phyloP scores from a whole-genome alignment of 2,329 filamentous ascomycete genomes.

The Nemania serpens region DNA sequence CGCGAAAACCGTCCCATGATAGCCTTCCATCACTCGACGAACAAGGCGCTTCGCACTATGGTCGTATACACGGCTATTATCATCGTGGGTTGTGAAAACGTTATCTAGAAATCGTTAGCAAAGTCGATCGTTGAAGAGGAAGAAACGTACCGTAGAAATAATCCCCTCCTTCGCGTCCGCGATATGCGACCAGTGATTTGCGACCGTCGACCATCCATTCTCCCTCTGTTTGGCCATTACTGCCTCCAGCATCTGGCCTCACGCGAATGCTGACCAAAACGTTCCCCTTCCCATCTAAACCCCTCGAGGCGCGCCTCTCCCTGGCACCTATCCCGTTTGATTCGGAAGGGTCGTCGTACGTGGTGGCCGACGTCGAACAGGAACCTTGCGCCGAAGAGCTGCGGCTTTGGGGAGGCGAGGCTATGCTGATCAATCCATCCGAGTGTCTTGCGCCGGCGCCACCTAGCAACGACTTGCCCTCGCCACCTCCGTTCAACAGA shows the following conservation, averaged over 20 bases:
- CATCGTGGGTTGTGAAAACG: conserved; percentile 91
- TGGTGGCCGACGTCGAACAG: conserved; percentile 87
- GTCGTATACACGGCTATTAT: conserved; percentile 95
- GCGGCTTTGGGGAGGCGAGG: conserved; percentile 84
- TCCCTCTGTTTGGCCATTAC: conserved; percentile 65
- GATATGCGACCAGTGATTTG: conserved; percentile 79
- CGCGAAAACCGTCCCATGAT: conserved; percentile 96
- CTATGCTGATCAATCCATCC: conserved; percentile 75
- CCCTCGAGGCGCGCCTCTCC: conserved; percentile 58
- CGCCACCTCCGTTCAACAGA: conserved; percentile 76
- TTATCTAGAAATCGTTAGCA: conserved; percentile 67
- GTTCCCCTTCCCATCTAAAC: conserved; percentile 81
- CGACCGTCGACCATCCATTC: conserved; percentile 94
- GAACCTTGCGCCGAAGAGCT: conserved; percentile 93
- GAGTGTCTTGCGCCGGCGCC: conserved; percentile 67
- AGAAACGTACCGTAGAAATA: conserved; percentile 79
- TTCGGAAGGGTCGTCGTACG: conserved; percentile 79
- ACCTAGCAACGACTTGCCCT: conserved; percentile 73
- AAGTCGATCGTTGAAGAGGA: conserved; percentile 22
- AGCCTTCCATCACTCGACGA: conserved; percentile 97
- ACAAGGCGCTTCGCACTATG: conserved; percentile 91
- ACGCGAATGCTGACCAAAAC: conserved; percentile 95
- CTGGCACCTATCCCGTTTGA: conserved; percentile 43
- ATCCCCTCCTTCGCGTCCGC: conserved; percentile 87
- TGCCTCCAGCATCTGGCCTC: conserved; percentile 75